These are phyloP conservation scores for Cerioporus squamosus DNA, from an alignment of 1,284 basidiomycete genomes.

Conservation along the genomic window DNA sequence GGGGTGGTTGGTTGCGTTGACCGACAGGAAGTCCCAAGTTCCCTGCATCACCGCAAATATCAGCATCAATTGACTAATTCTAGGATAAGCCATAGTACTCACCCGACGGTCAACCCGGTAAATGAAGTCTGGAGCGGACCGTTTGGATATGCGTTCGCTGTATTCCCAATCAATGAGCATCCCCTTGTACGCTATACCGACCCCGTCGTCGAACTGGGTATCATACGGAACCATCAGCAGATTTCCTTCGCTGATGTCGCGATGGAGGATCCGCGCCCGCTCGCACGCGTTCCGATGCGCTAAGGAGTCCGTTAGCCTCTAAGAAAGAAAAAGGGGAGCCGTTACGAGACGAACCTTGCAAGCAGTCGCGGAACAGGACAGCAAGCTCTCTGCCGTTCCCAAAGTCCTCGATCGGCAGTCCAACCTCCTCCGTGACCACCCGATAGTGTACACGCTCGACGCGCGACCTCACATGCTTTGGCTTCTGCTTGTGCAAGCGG, in stretches of 20 bases:
- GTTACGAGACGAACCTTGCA: constrained; percentile 2
- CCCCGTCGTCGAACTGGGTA: not conserved
- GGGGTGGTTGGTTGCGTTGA: not conserved
- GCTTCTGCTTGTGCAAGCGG: not conserved
- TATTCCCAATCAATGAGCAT: constrained; percentile 17
- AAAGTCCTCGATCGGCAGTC: constrained; percentile 5
- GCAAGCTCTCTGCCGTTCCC: constrained; percentile 6
- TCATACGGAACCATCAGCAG: constrained; percentile 5
- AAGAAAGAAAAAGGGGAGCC: not conserved
- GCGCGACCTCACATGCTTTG: not conserved
- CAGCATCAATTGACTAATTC: not conserved
- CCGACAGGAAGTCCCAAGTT: constrained; percentile 4
- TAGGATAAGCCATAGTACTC: not conserved
- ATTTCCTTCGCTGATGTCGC: constrained; percentile 18
- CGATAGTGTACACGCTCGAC: constrained; percentile 12
- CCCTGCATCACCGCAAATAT: not conserved
- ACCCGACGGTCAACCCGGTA: not conserved
- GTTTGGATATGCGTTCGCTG: not conserved
- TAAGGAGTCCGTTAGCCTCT: not conserved
- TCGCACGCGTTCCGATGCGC: constrained; percentile 8
- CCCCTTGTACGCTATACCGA: not conserved
- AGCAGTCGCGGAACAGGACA: not conserved
- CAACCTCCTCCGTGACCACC: constrained; percentile 14
- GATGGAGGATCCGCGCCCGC: constrained; percentile 1
- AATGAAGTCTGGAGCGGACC: not conserved